Base-by-base conservation (phyloP, 108 stramenopile genomes). In the Parmales sp. region DNA sequence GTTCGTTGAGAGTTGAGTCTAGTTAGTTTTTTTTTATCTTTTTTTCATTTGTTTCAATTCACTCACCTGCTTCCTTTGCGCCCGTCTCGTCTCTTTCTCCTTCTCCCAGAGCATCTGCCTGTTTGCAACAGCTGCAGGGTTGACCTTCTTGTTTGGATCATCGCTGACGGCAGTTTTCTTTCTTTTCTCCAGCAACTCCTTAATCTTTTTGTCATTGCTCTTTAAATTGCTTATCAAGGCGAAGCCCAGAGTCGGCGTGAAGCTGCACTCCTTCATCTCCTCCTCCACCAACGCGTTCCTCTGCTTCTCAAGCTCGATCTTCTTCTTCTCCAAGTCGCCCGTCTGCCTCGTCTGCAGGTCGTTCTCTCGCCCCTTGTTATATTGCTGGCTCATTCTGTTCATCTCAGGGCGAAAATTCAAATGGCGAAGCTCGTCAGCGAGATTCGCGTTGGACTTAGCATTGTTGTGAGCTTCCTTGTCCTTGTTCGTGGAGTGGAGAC, bases 181-280 rank as follows among this genome's bases (percentile, higher is more conserved):
- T n/a, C n/a, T n/a, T n/a, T n/a, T n/a, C n/a, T 60, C 11, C 54
- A 60, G 54, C n/a, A 60, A 34, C 1, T 60, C 54, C 16, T 60
- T 34, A 11, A 34, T 60, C 13, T 34, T 60, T 34, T 60, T 60
- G 13, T 34, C 54, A 34, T 16, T 34, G 31, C 54, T 60, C 54
- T 60, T 60, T 13, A 60, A 34, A 60, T 43, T 66, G 2, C 19
- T 39, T 22, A 28, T 28, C 41, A 23, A 41, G 5, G 37, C 37
- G 41, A 66, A n/a, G n/a, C n/a, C n/a, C n/a, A n/a, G 25, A 6
- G 2, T 38, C 16, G 65, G 65, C 43, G 39, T n/a, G 28, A 66
- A 66, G 20, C 43, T 44, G 65, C 65, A 66, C 38, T 66, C 65
- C 41, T 43, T n/a, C 38, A 43, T 38, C 25, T 66, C 65, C 43